Percentiles rank a stretch among this genome's conserved stretches.
Evolutionary conservation across 768 basidiomycete species (phyloP).

Genomic region (Trametes coccinea): DNA sequence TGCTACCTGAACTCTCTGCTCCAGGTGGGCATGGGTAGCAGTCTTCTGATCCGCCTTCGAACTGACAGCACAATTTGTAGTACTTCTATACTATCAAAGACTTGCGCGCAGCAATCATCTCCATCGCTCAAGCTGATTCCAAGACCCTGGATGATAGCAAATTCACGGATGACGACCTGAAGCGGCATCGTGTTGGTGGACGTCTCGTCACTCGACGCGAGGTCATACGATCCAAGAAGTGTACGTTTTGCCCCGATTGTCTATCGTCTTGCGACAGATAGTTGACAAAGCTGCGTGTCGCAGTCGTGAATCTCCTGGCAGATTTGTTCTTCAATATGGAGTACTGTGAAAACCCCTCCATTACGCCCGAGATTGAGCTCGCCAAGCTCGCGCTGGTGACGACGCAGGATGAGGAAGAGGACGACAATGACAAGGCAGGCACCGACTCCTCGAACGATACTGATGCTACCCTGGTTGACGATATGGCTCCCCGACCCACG

Average conservation of each 20-base stretch:
- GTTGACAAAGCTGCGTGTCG: constrained; percentile 9
- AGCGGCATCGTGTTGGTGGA: constrained; percentile 85
- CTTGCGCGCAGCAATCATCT: constrained; percentile 72
- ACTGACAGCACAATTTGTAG: constrained; percentile 38
- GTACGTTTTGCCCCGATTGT: constrained; percentile 44
- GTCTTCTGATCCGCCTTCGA: background rate
- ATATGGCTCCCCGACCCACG: constrained; percentile 42
- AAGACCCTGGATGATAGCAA: constrained; percentile 67
- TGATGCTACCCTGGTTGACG: constrained; percentile 86
- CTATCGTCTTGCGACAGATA: no score
- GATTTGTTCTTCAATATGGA: constrained; percentile 79
- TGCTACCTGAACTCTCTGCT: constrained; percentile 83
- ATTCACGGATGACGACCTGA: constrained; percentile 76
- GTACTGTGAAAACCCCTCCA: constrained; percentile 58
- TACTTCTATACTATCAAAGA: constrained; percentile 97
- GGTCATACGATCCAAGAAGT: constrained; percentile 81
- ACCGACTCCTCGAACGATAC: constrained; percentile 86
- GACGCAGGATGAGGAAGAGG: constrained; percentile 84
- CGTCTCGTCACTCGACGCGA: constrained; percentile 79
- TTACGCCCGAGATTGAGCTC: constrained; percentile 83
- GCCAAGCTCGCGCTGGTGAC: constrained; percentile 92
- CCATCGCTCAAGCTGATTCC: constrained; percentile 53
- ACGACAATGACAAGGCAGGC: constrained; percentile 64
- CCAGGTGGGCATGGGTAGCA: constrained; percentile 45
- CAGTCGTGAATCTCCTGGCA: constrained; percentile 81